phyloP scores from a whole-genome alignment of 495 filamentous ascomycete species.

The Aspergillus steynii region DNA sequence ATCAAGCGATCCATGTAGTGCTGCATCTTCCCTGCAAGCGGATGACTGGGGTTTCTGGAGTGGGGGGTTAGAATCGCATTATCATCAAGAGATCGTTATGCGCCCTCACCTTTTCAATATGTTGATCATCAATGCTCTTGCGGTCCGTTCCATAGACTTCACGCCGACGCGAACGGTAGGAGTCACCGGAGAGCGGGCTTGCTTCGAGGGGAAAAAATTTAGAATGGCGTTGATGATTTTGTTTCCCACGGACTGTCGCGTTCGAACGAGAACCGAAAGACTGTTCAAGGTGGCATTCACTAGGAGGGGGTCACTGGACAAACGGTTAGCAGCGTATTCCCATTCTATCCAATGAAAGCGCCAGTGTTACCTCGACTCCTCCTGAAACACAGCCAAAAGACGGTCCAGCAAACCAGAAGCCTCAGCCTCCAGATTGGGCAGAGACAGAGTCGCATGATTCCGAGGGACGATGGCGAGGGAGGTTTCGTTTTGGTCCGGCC shows the following conservation, averaged over 20 bases:
- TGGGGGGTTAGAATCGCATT: conserved; percentile 11
- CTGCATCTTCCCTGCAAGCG: conserved; percentile 69
- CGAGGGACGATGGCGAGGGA: conserved; percentile 82
- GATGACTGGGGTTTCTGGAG: conserved; percentile 67
- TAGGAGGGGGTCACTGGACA: conserved; percentile 75
- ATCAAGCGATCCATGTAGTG: conserved; percentile 77
- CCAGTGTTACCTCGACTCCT: conserved; percentile 68
- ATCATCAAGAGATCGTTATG: neutral
- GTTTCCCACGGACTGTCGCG: conserved; percentile 74
- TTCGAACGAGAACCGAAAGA: conserved; percentile 75
- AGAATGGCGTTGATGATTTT: conserved; percentile 82
- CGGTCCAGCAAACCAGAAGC: conserved; percentile 86
- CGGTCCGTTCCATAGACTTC: conserved; percentile 92
- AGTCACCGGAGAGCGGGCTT: conserved; percentile 73
- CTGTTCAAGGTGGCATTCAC: conserved; percentile 91
- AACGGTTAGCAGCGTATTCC: conserved; percentile 11
- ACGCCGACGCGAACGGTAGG: conserved; percentile 76
- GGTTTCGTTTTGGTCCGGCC: conserved; percentile 83
- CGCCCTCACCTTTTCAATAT: conserved; percentile 67
- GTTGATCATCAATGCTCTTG: conserved; percentile 76
- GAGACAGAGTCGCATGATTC: conserved; percentile 74
- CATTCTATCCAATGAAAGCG: neutral
- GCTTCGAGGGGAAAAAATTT: conserved; percentile 88
- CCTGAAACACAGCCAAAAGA: conserved; percentile 82
- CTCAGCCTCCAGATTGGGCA: conserved; percentile 84